Conservation (phyloP, 192 early-diverging fungal species). For the Nowakowskiella sp. region DNA sequence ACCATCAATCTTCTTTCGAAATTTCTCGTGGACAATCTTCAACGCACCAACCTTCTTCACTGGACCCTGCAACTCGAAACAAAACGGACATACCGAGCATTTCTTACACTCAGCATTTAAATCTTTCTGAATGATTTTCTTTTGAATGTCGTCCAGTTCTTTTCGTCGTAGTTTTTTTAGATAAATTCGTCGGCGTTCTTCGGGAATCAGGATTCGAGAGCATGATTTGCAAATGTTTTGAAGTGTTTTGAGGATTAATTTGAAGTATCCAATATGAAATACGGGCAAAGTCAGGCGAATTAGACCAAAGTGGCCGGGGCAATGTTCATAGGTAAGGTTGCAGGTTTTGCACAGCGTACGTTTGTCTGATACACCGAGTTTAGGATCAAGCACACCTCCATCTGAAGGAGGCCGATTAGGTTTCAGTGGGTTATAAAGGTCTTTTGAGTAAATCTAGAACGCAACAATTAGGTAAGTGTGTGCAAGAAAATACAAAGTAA, state of each 20-base stretch:
- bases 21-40: conserved; percentile 95
- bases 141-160: conserved; percentile 72
- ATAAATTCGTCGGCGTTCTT: conserved; percentile 61
- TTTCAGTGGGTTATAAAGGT: too few relatives aligned
- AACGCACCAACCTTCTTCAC: conserved; percentile 94
- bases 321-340: conserved; percentile 73
- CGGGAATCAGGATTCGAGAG: conserved; percentile 78
- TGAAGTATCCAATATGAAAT: conserved; percentile 98
- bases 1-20: conserved; percentile 67
- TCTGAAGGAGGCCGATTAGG: conserved; percentile 69
- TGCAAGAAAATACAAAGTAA: conserved; percentile 69
- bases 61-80: conserved; percentile 46
- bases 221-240: conserved; percentile 98
- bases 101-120: conserved; percentile 87
- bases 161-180: conserved; percentile 64
- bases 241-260: conserved; percentile 74
- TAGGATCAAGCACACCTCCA: conserved; percentile 78
- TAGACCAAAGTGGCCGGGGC: conserved; percentile 95
- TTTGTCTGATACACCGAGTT: conserved; percentile 78
- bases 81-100: conserved; percentile 72
- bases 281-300: conserved; percentile 88
- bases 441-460: too few relatives aligned
- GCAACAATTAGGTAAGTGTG: too few relatives aligned
- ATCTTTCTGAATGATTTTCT: conserved; percentile 69
- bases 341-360: conserved; percentile 84